A percentile compares a stretch with the other conserved stretches of the same genome.
Evolutionary conservation across 2,329 filamentous ascomycete genomes (phyloP).

Genomic region (Phyllosticta paracitricarpa): DNA sequence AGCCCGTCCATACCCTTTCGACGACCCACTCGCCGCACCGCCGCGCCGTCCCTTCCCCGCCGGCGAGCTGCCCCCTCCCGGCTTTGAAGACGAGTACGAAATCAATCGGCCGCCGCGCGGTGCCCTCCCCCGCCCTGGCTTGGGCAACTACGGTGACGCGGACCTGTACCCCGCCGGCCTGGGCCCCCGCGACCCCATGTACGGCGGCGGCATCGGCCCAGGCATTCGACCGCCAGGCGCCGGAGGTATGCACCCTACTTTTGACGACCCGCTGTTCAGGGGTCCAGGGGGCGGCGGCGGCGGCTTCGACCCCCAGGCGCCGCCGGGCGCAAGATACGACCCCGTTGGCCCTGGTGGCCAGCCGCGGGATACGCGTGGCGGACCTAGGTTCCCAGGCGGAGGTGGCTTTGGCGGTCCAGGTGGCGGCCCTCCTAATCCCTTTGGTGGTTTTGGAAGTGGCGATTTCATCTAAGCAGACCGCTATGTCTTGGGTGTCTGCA

Average conservation of each 20-base stretch:
- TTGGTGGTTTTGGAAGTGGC: slow-evolving; percentile 49
- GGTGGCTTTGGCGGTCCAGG: slow-evolving; percentile 16
- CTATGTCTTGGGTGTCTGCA: not conserved
- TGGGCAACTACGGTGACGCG: slow-evolving; percentile 63
- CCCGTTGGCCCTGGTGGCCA: slow-evolving; percentile 52
- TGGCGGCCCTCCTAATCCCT: slow-evolving; percentile 45
- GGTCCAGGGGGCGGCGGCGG: slow-evolving; percentile 42
- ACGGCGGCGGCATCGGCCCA: slow-evolving; percentile 50
- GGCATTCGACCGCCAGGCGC: slow-evolving; percentile 50
- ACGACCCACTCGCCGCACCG: slow-evolving; percentile 54
- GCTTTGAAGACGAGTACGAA: slow-evolving; percentile 88
- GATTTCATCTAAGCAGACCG: slow-evolving; percentile 42
- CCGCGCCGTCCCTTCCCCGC: slow-evolving; percentile 55
- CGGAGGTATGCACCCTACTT: slow-evolving; percentile 91
- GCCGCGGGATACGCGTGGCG: slow-evolving; percentile 22
- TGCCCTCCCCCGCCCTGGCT: slow-evolving; percentile 45
- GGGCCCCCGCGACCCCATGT: slow-evolving; percentile 74
- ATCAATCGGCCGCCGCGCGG: slow-evolving; percentile 58
- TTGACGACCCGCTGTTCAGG: slow-evolving; percentile 79
- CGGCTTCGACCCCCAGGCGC: slow-evolving; percentile 59
- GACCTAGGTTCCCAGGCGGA: slow-evolving; percentile 14
- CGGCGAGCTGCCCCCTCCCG: slow-evolving; percentile 72
- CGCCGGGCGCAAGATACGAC: slow-evolving; percentile 87
- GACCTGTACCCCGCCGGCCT: slow-evolving; percentile 82
- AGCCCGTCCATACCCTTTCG: slow-evolving; percentile 57